Base-by-base conservation (phyloP, 306 rosid genomes). In the Parietaria judaica region DNA sequence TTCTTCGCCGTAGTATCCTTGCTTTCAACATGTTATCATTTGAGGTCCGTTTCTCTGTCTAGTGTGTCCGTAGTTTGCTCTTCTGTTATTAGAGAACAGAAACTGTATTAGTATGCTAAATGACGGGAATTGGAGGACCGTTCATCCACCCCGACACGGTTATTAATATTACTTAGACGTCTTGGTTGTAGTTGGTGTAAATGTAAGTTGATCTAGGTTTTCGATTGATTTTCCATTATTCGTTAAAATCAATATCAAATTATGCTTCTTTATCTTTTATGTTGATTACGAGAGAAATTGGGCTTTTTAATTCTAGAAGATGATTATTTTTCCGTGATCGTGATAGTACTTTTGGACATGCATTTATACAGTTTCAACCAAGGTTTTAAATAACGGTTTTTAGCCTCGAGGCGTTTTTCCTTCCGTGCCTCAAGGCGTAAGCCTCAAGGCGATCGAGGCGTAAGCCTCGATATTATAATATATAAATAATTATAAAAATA, bases 11-110 rank as follows among this genome's bases (percentile, higher is more conserved):
- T 3, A 82, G 95, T 70, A 37, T 88, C 39, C 96, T 86, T 78
- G 92, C 98, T 6, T 92, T 92, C 74, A 92, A 92, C 79, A 74
- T 85, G 59, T 78, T 92, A 52, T 78, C 96, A 8, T 84, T 88
- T 72, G 98, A 86, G 98, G 98, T 92, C 62, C 47, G 31, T 36
- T 54, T 34, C 14, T 23, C 54, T 56, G 51, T 14, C n/a, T 14
- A 15, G 8, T 36, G 11, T 23, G 14, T 51, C 38, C 55, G 44
- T 46, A 39, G 31, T 7, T 54, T 6, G 13, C 6, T 38, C 15
- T 52, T 16, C 14, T 17, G 37, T 14, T 46, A 14, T 41, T 41
- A 41, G 6, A 8, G 45, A 41, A 41, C 45, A 41, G 2, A 41
- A 41, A 41, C 45, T 41, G 6, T 41, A 41, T 5, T 41, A 41